These are phyloP conservation scores for Russula sp. DNA, from an alignment of 768 basidiomycete species.

Conservation along the genomic window DNA sequence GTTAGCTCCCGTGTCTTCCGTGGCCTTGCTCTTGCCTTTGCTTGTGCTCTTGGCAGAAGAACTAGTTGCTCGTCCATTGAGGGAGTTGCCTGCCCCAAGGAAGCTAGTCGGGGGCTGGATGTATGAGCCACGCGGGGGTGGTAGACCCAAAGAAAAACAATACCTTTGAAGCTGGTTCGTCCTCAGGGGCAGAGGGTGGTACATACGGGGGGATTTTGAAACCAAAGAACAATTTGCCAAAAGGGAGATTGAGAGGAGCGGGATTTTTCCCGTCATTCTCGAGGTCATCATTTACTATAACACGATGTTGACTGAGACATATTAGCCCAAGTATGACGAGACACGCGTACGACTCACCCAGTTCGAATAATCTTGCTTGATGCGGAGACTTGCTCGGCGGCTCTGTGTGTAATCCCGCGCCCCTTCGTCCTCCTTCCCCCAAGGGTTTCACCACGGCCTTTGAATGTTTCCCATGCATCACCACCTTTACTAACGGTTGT, in stretches of 20 bases:
- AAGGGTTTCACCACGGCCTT: conserved; percentile 88
- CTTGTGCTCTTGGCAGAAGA: conserved; percentile 37
- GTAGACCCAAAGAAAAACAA: not conserved
- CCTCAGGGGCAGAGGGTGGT: conserved; percentile 33
- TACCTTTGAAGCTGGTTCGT: conserved; percentile 20
- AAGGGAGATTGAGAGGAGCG: conserved; percentile 82
- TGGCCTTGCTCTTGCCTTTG: conserved; percentile 39
- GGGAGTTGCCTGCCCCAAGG: conserved; percentile 56
- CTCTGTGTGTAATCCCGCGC: conserved; percentile 80
- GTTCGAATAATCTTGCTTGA: conserved; percentile 87
- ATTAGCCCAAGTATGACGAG: conserved; percentile 16
- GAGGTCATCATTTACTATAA: conserved; percentile 75
- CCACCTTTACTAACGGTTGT: conserved; percentile 63
- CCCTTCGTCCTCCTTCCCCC: conserved; percentile 91
- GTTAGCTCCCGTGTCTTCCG: conserved; percentile 17
- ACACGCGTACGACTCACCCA: conserved; percentile 51
- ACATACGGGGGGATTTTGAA: conserved; percentile 72
- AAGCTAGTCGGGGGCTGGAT: conserved; percentile 43
- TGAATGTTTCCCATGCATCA: conserved; percentile 92
- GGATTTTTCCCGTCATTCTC: conserved; percentile 76
- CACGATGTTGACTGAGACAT: conserved; percentile 58
- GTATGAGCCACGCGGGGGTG: not conserved
- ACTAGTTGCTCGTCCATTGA: conserved; percentile 44
- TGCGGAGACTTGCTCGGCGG: conserved; percentile 69
- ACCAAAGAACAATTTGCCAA: conserved; percentile 95